These are phyloP conservation scores for Cylindricascospora bacillispora DNA, from an alignment of 1,139 yeast species.

Conservation along the genomic window DNA sequence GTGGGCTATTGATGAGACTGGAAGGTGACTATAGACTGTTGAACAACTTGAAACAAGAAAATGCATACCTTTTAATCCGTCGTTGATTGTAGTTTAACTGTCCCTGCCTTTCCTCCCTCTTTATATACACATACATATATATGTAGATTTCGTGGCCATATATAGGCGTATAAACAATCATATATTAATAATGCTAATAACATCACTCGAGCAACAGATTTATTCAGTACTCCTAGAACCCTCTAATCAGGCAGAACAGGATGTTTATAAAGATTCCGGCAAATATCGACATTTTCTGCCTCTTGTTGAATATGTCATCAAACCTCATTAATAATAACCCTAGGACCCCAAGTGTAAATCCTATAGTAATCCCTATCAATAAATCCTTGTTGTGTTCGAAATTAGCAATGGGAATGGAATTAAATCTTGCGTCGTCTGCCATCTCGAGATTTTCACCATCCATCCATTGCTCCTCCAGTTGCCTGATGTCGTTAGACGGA, in stretches of 20 bases:
- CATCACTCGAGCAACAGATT: no score
- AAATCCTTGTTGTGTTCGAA: constrained; percentile 42
- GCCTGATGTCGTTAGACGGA: constrained; percentile 28
- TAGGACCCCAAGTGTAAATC: constrained; percentile 51
- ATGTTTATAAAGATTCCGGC: constrained; percentile 51
- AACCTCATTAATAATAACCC: constrained; percentile 43
- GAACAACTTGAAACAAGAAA: constrained; percentile 84
- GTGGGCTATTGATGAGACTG: constrained; percentile 85
- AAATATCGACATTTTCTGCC: constrained; percentile 49
- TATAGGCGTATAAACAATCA: not conserved
- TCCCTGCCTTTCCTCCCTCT: not conserved
- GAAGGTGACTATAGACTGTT: constrained; percentile 92
- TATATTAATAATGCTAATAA: not conserved
- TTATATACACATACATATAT: constrained; percentile 3
- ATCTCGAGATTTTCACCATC: constrained; percentile 28
- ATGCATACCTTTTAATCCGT: constrained; percentile 81
- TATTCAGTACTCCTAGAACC: constrained; percentile 21
- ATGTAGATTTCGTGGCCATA: constrained; percentile 4
- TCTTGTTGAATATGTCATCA: constrained; percentile 45
- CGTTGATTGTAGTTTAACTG: constrained; percentile 16
- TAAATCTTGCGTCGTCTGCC: constrained; percentile 16
- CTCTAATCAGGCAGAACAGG: constrained; percentile 42
- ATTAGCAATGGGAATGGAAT: constrained; percentile 23
- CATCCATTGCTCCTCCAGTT: constrained; percentile 82
- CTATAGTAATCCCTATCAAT: constrained; percentile 49